These are phyloP conservation scores for Beauveria bassiana DNA, from an alignment of 2,329 filamentous ascomycete genomes.

Conservation along the genomic window DNA sequence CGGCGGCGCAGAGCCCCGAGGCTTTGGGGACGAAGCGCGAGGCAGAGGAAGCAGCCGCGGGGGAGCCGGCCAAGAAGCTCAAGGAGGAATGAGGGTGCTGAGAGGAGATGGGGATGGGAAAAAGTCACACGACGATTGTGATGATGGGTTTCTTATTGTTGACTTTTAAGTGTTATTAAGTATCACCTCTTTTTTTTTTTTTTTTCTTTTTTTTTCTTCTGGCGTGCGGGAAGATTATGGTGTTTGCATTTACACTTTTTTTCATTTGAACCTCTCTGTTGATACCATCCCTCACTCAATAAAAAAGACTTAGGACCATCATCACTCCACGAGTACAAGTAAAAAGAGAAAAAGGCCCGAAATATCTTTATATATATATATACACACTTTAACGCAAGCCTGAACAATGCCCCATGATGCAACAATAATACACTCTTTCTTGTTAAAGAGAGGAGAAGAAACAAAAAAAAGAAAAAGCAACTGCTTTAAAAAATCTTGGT, in stretches of 20 bases:
- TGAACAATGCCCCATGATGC: too few species aligned
- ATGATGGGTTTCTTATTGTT: neutral
- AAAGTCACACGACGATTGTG: neutral
- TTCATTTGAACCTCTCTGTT: neutral
- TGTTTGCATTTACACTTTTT: neutral
- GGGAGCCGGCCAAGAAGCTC: constrained; percentile 37
- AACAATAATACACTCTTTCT: too few species aligned
- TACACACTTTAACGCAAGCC: too few species aligned
- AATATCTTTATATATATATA: too few species aligned
- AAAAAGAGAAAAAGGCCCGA: too few species aligned
- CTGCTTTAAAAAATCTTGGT: constrained; percentile 33
- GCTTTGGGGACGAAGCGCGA: constrained; percentile 46
- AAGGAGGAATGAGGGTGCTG: constrained; percentile 33
- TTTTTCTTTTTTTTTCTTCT: neutral
- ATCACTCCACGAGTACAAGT: too few species aligned
- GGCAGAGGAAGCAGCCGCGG: constrained; percentile 40
- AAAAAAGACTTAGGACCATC: neutral
- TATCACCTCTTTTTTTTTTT: neutral
- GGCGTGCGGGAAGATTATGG: neutral
- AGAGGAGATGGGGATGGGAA: neutral
- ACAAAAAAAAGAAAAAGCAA: neutral
- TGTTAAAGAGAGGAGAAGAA: neutral
- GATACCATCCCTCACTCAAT: neutral
- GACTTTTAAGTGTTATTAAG: neutral
- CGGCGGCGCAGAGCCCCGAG: constrained; percentile 21